phyloP scores from a whole-genome alignment of 225 moss, liverwort and hornwort species.

The Pseudoscleropodium purum region DNA sequence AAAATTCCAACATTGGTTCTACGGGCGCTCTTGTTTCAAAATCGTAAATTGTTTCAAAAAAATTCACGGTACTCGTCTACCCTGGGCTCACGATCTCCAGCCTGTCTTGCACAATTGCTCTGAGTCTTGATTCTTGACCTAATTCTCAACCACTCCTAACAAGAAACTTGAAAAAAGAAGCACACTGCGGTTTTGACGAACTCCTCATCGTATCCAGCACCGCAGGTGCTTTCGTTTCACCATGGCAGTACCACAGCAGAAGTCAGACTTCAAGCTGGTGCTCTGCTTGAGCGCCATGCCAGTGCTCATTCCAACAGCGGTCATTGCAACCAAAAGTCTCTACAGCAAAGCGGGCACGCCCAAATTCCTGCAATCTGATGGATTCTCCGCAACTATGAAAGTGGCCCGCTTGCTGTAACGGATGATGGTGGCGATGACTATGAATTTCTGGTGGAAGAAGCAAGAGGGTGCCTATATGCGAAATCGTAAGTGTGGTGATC shows the following conservation, averaged over 20 bases:
- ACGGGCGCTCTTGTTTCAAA: too few relatives aligned
- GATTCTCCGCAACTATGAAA: neutral
- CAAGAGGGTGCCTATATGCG: neutral
- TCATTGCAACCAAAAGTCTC: neutral
- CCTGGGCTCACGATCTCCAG: too few relatives aligned
- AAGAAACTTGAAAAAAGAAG: too few relatives aligned
- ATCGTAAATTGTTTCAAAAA: too few relatives aligned
- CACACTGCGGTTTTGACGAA: too few relatives aligned
- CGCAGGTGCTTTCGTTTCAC: neutral
- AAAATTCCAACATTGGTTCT: too few relatives aligned
- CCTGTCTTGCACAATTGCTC: too few relatives aligned
- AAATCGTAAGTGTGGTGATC: neutral
- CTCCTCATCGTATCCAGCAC: too few relatives aligned
- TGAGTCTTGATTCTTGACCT: too few relatives aligned
- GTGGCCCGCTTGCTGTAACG: neutral
- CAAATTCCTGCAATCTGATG: neutral
- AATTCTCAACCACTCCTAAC: too few relatives aligned
- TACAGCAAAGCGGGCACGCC: neutral
- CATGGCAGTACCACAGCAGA: neutral
- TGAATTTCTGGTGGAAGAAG: neutral
- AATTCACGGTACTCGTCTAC: too few relatives aligned
- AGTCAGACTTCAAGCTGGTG: conserved; percentile 4
- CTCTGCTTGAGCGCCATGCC: neutral
- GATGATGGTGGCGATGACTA: neutral
- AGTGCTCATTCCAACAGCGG: neutral